Evolutionary conservation across 176 grass and related monocot genomes (phyloP).

Genomic region (Alloteropsis semialata): DNA sequence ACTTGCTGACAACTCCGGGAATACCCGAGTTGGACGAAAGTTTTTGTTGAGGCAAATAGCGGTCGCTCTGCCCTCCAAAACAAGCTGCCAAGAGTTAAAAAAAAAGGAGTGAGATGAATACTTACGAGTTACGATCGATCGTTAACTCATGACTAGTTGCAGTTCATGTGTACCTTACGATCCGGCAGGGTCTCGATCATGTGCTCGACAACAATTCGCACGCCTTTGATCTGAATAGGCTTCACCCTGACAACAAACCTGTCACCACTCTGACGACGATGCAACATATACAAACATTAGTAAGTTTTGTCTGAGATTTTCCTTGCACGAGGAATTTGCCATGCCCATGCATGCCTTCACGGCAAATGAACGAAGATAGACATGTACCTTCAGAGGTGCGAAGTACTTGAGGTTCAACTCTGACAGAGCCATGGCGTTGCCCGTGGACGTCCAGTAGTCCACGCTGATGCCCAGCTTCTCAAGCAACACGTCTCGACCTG

Average conservation of each 20-base stretch:
- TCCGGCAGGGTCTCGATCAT: conserved; percentile 62
- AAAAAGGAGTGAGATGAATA: neutral
- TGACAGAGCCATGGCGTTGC: conserved; percentile 48
- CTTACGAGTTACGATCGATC: no score
- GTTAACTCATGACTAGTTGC: no score
- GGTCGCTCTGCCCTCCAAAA: neutral
- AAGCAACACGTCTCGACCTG: conserved; percentile 53
- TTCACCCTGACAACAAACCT: conserved; percentile 44
- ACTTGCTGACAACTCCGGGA: conserved; percentile 9
- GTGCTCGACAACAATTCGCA: conserved; percentile 41
- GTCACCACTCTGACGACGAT: conserved; percentile 45
- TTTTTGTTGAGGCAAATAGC: conserved; percentile 17
- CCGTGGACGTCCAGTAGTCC: conserved; percentile 44
- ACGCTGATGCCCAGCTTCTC: conserved; percentile 38
- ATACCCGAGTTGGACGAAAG: neutral
- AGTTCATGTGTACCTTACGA: conserved; percentile 23
- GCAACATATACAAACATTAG: neutral
- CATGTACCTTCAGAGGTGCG: conserved; percentile 25
- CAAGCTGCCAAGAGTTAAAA: conserved; percentile 2
- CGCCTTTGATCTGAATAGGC: conserved; percentile 36
- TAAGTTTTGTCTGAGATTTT: neutral
- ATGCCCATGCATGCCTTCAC: neutral
- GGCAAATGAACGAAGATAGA: neutral
- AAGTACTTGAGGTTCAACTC: conserved; percentile 57
- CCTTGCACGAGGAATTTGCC: neutral